A percentile compares a stretch with the other conserved stretches of the same genome.
Conservation (phyloP, 768 basidiomycete genomes). For the Panaeolus papilionaceus region DNA sequence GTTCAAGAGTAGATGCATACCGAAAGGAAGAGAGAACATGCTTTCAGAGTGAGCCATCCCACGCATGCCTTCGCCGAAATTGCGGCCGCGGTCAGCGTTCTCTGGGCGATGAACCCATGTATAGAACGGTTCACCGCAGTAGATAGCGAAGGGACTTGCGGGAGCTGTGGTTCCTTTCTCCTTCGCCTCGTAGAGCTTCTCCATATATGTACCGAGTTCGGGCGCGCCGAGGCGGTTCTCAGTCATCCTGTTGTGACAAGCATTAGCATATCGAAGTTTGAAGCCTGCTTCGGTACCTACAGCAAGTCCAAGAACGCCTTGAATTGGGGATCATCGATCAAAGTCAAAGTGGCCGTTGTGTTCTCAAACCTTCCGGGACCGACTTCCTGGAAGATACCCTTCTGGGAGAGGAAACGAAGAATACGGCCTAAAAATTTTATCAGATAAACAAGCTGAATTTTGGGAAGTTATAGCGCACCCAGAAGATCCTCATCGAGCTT, state of each 20-base stretch:
- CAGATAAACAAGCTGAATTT: background rate
- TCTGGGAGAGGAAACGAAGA: background rate
- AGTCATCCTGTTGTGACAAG: background rate
- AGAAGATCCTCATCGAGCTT: background rate
- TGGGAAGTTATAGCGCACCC: background rate
- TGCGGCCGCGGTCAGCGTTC: background rate
- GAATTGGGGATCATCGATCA: background rate
- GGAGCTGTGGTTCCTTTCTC: background rate
- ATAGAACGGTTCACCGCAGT: background rate
- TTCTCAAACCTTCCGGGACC: background rate
- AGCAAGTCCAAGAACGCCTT: background rate
- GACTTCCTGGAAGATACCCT: conserved; percentile 3
- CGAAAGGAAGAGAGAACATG: background rate
- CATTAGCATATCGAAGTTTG: background rate
- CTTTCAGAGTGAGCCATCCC: background rate
- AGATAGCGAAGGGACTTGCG: background rate
- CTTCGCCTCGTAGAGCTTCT: background rate
- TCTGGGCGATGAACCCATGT: background rate
- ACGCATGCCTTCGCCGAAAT: conserved; percentile 2
- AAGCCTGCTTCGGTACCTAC: background rate
- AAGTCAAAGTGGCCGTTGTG: background rate
- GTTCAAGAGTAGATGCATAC: background rate
- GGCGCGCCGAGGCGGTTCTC: background rate
- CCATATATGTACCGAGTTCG: background rate
- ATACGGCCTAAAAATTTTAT: background rate